Base-by-base conservation (phyloP, 2,329 filamentous ascomycete genomes). In the Trichoderma sp. region DNA sequence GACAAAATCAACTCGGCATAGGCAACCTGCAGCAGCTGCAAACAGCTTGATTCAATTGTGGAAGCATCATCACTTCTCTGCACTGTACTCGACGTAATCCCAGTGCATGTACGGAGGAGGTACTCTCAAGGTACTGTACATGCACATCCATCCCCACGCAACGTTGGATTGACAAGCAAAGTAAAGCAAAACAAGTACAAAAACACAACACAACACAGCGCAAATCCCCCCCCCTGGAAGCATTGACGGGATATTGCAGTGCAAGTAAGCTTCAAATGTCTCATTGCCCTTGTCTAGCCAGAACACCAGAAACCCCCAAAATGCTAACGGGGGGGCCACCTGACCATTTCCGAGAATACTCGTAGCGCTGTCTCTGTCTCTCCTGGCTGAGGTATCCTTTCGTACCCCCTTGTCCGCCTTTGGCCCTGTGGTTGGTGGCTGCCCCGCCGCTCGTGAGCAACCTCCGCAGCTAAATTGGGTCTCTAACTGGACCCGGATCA, bases 201-300 rank as follows among this genome's bases (percentile, higher is more conserved):
- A 32, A 4, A 32, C 8, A 6, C 34, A 64, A 32, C 9, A n/a
- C 1, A 17, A 53, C 3, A 36, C 62, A 53, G 5, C 15, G 17
- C 39, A 43, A n/a, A 17, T 9, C 39, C 39, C 17, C 7, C 7
- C 58, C 53, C 50, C 47, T 65, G 28, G 47, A 53, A 8, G 17
- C 47, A 36, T 36, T 36, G 34, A 62, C 58, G 59, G 67, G 59
- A 30, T 23, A 39, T 55, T 70, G 67, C 39, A 43, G 64, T 68
- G 34, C 34, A 58, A 70, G 61, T 70, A 70, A 70, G 68, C 68
- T 70, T 64, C 59, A 65, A 70, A 64, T 70, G 68, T 70, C 68
- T 70, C 68, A 64, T 15, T 62, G 26, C 57, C 68, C 50, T 70
- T 64, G 58, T 32, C 59, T 50, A 23, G 15, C 39, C 39, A 43